Percentiles rank a stretch among this genome's conserved stretches.
phyloP scores from a whole-genome alignment of 2,329 filamentous ascomycete genomes.

The Coleophoma eucalyptorum region DNA sequence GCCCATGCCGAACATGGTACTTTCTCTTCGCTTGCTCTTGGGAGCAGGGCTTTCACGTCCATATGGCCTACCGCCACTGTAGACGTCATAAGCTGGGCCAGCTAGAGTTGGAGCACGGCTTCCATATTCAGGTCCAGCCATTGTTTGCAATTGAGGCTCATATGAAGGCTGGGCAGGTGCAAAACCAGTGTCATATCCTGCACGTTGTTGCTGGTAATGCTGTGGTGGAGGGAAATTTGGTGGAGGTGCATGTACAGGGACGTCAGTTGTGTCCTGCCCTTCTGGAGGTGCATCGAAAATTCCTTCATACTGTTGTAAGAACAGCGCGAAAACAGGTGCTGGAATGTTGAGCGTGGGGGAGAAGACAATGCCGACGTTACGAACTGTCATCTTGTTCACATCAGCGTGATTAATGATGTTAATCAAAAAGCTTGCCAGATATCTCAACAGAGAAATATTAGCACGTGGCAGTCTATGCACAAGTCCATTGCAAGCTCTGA shows the following conservation, averaged over 20 bases:
- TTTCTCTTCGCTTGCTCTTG: conserved; percentile 53
- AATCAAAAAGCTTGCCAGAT: conserved; percentile 84
- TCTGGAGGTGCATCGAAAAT: conserved; percentile 77
- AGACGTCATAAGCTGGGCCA: conserved; percentile 35
- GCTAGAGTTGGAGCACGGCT: conserved; percentile 17
- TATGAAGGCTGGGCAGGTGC: conserved; percentile 46
- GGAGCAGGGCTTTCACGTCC: conserved; percentile 27
- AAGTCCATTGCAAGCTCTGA: conserved; percentile 70
- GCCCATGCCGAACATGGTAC: conserved; percentile 49
- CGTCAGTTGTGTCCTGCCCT: conserved; percentile 52
- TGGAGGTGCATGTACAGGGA: conserved; percentile 31
- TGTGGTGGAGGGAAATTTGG: conserved; percentile 33
- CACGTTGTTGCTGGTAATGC: conserved; percentile 18
- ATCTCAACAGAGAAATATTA: conserved; percentile 78
- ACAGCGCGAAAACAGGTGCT: conserved; percentile 87
- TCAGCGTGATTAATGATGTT: conserved; percentile 88
- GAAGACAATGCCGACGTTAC: conserved; percentile 97
- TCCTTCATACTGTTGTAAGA: conserved; percentile 82
- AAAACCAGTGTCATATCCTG: conserved; percentile 44
- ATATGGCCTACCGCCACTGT: conserved; percentile 24
- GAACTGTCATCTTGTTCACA: conserved; percentile 96
- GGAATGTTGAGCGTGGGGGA: conserved; percentile 96
- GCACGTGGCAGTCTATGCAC: conserved; percentile 75
- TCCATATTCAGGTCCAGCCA: conserved; percentile 27
- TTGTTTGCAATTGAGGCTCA: conserved; percentile 26